Base-by-base conservation (phyloP, 306 rosid genomes). In the Malus domestica region DNA sequence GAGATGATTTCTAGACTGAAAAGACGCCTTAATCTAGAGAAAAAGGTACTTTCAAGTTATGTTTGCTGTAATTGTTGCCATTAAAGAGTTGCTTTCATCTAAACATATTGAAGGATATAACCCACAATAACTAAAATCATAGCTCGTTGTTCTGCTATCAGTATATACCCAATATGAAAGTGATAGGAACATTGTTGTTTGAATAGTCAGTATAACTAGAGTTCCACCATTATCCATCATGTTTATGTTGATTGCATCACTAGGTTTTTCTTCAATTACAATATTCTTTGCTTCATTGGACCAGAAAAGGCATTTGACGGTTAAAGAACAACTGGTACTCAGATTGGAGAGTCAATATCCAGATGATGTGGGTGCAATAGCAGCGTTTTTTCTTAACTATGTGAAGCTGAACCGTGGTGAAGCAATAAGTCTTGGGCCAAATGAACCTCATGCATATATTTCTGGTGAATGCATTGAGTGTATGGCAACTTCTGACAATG, bases 401-500 rank as follows among this genome's bases (percentile, higher is more conserved):
- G 87, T 83, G 74, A 77, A 76, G 82, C 78, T 83, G 42, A 80
- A 83, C 44, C 59, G 70, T 3, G 87, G 87, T 14, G 87, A 83
- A 76, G 87, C 87, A 19, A 76, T 83, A 63, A 76, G 63, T 73
- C 67, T 80, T 35, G 87, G 77, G 71, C 84, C 87, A 44, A 83
- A 83, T 55, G 87, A 80, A 64, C 87, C 84, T 5, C 87, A 83
- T 83, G 87, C 84, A 30, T 83, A 83, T 76, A 77, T 83, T 32
- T 67, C 76, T 58, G 87, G 87, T 49, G 87, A 83, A 72, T 83
- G 87, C 33, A 55, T 83, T 3, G 87, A 83, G 74, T 83, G 87
- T 63, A 83, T 83, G 87, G 87, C 87, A 46, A 80, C 87, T 59
- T 83, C 87, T 14, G 87, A 83, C 76, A 83, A 83, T 73, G 87